Evolutionary conservation across 2,329 filamentous ascomycete species (phyloP).

Genomic region (Colletotrichum sp.): DNA sequence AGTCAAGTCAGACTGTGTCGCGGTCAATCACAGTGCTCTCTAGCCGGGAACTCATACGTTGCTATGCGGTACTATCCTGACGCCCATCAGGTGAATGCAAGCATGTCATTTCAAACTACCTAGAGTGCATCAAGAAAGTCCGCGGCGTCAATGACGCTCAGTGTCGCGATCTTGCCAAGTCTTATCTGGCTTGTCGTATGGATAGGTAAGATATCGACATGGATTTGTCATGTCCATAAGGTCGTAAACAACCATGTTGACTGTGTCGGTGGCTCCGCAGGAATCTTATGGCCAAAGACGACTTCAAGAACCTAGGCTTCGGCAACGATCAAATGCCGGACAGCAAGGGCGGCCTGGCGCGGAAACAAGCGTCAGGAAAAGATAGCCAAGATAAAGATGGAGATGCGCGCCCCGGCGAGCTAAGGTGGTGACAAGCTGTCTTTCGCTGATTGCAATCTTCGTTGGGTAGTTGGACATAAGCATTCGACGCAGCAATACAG

Average conservation of each 20-base stretch:
- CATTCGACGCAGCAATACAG: background rate
- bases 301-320: constrained; percentile 93
- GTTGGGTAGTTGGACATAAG: background rate
- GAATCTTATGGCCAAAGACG: constrained; percentile 95
- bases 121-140: constrained; percentile 84
- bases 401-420: constrained; percentile 30
- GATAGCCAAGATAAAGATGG: background rate
- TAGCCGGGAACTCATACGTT: background rate
- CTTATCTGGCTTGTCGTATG: constrained; percentile 92
- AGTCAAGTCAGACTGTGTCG: constrained; percentile 19
- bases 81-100: constrained; percentile 83
- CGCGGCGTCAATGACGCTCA: constrained; percentile 85
- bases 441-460: background rate
- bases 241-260: background rate
- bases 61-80: background rate
- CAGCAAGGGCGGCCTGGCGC: constrained; percentile 28
- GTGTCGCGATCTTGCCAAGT: constrained; percentile 85
- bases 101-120: constrained; percentile 82
- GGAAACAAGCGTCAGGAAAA: background rate
- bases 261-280: constrained; percentile 45
- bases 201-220: constrained; percentile 69
- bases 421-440: constrained; percentile 33
- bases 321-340: constrained; percentile 31
- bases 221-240: background rate
- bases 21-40: background rate